Conservation (phyloP, 2,329 filamentous ascomycete species). For the Cadophora luteo-olivacea region DNA sequence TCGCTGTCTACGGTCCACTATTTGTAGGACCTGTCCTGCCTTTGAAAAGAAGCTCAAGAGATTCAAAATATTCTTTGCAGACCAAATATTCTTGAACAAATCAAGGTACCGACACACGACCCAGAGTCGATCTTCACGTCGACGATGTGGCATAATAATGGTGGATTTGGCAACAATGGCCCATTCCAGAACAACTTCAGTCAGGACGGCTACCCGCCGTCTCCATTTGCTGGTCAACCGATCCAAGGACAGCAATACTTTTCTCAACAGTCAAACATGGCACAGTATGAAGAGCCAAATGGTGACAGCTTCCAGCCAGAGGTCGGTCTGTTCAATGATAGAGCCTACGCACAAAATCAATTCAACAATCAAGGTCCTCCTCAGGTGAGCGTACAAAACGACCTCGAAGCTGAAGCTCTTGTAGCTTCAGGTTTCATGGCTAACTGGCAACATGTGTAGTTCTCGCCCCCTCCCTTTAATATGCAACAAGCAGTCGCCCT, state of each 20-base stretch:
- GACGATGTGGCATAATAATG: slow-evolving; percentile 29
- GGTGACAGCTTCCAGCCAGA: slow-evolving; percentile 35
- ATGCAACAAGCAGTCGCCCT: slow-evolving; percentile 24
- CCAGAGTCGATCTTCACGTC: background rate
- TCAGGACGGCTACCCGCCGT: slow-evolving; percentile 35
- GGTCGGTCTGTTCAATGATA: slow-evolving; percentile 35
- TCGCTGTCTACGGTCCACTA: background rate
- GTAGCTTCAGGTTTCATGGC: slow-evolving; percentile 19
- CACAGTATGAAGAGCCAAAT: slow-evolving; percentile 32
- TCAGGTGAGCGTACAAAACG: slow-evolving; percentile 34
- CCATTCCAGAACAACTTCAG: slow-evolving; percentile 37
- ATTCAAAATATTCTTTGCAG: background rate
- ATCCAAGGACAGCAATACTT: slow-evolving; percentile 33
- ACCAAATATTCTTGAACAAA: background rate
- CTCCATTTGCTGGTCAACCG: slow-evolving; percentile 27
- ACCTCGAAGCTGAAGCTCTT: background rate
- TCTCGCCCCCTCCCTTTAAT: slow-evolving; percentile 34
- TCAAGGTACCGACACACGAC: background rate
- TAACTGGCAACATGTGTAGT: slow-evolving; percentile 33
- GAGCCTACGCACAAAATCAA: slow-evolving; percentile 37
- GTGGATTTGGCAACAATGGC: slow-evolving; percentile 39
- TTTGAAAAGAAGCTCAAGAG: background rate
- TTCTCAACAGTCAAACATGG: slow-evolving; percentile 30
- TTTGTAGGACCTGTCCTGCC: background rate
- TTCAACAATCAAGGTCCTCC: slow-evolving; percentile 28